Base-by-base conservation (phyloP, 2,329 filamentous ascomycete genomes). In the Paraphaeosphaeria minitans region DNA sequence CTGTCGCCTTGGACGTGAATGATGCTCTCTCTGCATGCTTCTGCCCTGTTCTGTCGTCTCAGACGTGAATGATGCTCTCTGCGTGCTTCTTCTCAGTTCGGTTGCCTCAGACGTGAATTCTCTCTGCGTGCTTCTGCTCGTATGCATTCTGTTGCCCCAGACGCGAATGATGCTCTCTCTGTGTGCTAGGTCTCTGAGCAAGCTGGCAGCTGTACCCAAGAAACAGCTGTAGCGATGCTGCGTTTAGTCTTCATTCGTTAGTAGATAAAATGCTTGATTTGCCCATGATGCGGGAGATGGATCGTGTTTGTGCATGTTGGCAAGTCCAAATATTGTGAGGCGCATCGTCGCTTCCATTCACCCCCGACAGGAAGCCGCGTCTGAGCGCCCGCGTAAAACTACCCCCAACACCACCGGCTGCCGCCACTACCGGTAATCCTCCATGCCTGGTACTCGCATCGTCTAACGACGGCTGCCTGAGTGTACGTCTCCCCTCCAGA, bases 301-400 rank as follows among this genome's bases (percentile, higher is more conserved):
- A 45, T 21, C 5, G 50, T 43, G 37, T 10, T 45, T 1, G 24
- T 33, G 27, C 2, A 14, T 8, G 51, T 42, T 45, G 16, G 41
- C 48, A 41, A 19, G 19, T 33, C 27, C 39, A 45, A 24, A 37
- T 10, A 45, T 22, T 47, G 9, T 37, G 16, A 19, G 10, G 53
- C 37, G 29, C 50, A 56, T 57, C 33, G 57, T 66, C 63, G 63
- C 63, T 64, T 66, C 49, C 56, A 55, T 54, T 21, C 49, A 37
- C 61, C 63, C 47, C 41, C 27, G 49, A 27, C 31, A 14, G 29
- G 8, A 35, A 19, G 21, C 19, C 41, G 33, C 42, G 49, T 29
- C 49, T 48, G 29, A 24, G 57, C 35, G 39, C 29, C 59, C 64
- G 66, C 53, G 51, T 61, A 33, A 52, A 57, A 21, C 56, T 68